Evolutionary conservation across 1,284 basidiomycete genomes (phyloP), one percentile per base, ranked within the genome.

Genomic region (Boletellus deceptivus): DNA sequence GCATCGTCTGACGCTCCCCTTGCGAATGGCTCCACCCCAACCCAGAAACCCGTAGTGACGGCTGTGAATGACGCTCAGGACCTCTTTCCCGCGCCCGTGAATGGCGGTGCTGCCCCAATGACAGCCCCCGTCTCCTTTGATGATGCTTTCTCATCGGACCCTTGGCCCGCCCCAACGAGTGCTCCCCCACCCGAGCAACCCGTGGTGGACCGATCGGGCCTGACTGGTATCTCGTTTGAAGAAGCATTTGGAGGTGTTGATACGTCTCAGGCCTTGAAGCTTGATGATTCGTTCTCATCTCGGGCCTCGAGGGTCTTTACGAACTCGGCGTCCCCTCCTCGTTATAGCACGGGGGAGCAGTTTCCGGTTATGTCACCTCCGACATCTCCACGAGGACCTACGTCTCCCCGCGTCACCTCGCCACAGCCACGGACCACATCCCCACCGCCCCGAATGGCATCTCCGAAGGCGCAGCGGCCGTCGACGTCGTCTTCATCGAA

Each of bases 221-320:
- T 54, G 2, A 57, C 58, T 24, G 63, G 65, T 10, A 71, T 80
- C 31, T 77, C 78, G 3, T 84, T 84, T 49, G 81, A 83, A 57
- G 79, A 84, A 57, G 77, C 78, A 2, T 87, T 87, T 53, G 74
- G 79, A 25, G 76, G 79, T 8, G 68, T 76, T 50, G 76, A 75
- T 31, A 58, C 74, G 16, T 69, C 68, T 17, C 73, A 74, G 49
- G 72, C 75, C 2, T 59, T 78, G 46, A 70, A 71, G 35, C 64
- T 82, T 3, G 74, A 75, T 43, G 66, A 57, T 9, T 61, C 69
- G 3, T 63, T 69, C 46, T 49, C 60, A 9, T 59, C 64, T 49
- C 58, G 45, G 56, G 60, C 54, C 59, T 70, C 66, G 27, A 57
- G 54, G 35, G 48, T 46, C 39, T 60, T 71, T 40, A 42, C 66